Evolutionary conservation across 106 monocot genomes (phyloP), one percentile per base, ranked within the genome.

Genomic region (Narthecium ossifragum): DNA sequence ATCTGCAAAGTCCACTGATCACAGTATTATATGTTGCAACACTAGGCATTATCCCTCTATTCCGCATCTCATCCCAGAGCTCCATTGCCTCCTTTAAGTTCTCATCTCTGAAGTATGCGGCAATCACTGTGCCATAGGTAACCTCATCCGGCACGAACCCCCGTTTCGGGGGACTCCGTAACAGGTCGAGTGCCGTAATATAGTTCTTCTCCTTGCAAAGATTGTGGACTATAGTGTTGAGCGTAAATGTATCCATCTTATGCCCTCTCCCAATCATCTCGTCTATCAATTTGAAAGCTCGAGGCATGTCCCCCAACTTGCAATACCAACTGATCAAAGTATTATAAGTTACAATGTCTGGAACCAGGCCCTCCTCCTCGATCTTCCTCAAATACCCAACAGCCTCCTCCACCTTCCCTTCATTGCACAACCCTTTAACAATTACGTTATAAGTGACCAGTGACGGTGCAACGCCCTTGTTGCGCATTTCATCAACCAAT

Each of bases 191-290:
- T 15, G 96, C 96, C 41, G 84, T 76, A 4, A 70, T 58, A 37
- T 81, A 69, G 55, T 72, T 80, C 43, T 82, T 90, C 49, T 81
- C 75, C 65, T 81, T 87, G 55, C 96, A 98, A 0, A 98, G 70
- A 55, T 66, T 73, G 15, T 66, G 48, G 2, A 98, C 34, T 34
- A 98, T 73, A 41, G 75, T 78, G 61, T 98, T 98, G 18, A 98
- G 74, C 24, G 90, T 84, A 55, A 86, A 75, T 39, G 84, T 90
- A 34, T 98, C 90, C 96, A 98, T 76, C 70, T 84, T 98, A 31
- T 90, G 56, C 8, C 78, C 75, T 59, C 49, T 78, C 10, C 48
- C 23, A 34, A 82, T 72, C 86, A 87, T 87, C 46, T 87, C 86
- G 49, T 78, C 69, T 78, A 87, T 78, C 31, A 82, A 41, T 8